Percentiles rank a stretch among this genome's conserved stretches.
Conservation (phyloP, 2,329 filamentous ascomycete genomes). For the Xylariales sp. region DNA sequence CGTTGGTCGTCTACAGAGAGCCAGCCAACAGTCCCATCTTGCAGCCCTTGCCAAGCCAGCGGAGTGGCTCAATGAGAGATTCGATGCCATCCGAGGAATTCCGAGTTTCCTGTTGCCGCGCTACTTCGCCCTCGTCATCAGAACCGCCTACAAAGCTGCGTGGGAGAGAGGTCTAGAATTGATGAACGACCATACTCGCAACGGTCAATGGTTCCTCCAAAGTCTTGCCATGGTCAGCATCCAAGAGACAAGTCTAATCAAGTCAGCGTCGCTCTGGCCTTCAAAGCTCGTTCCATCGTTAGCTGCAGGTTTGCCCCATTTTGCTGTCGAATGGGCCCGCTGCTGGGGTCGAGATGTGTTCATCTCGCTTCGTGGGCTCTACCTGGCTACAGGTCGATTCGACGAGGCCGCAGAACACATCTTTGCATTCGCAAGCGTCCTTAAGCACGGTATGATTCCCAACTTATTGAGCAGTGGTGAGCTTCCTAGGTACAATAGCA, state of each 20-base stretch:
- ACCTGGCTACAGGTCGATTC: slow-evolving; percentile 83
- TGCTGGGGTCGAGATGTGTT: slow-evolving; percentile 98
- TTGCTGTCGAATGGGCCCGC: slow-evolving; percentile 87
- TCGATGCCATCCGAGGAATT: slow-evolving; percentile 77
- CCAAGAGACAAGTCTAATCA: slow-evolving; percentile 84
- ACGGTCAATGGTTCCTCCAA: slow-evolving; percentile 85
- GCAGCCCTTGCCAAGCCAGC: slow-evolving; percentile 61
- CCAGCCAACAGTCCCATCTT: slow-evolving; percentile 60
- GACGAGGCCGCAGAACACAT: slow-evolving; percentile 92
- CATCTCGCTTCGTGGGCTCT: slow-evolving; percentile 89
- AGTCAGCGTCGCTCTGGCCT: slow-evolving; percentile 87
- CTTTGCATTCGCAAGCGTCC: slow-evolving; percentile 85
- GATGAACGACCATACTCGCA: slow-evolving; percentile 71
- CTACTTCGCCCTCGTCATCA: slow-evolving; percentile 87
- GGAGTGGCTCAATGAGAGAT: slow-evolving; percentile 77
- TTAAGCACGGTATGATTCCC: slow-evolving; percentile 98
- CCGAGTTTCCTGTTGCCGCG: slow-evolving; percentile 87
- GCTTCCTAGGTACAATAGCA: slow-evolving; percentile 86
- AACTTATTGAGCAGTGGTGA: slow-evolving; percentile 86
- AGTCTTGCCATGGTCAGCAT: slow-evolving; percentile 86
- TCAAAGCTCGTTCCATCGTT: slow-evolving; percentile 79
- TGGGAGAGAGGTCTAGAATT: slow-evolving; percentile 73
- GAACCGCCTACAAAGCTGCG: slow-evolving; percentile 82
- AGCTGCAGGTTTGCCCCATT: slow-evolving; percentile 90
- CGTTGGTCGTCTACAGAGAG: slow-evolving; percentile 69